Base-by-base conservation (phyloP, 331 rosid species). In the Phaseolus coccineus region DNA sequence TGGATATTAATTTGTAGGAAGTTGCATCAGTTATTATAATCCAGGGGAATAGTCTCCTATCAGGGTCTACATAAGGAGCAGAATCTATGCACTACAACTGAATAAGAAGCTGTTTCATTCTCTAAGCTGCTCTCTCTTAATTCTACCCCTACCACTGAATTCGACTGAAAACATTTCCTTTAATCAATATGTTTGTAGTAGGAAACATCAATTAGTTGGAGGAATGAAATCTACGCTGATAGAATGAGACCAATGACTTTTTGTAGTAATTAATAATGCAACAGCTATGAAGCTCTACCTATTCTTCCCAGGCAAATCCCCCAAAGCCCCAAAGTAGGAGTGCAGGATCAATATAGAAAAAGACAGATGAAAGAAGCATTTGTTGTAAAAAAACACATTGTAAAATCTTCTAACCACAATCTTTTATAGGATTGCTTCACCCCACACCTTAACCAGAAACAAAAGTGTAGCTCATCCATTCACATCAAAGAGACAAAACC, bases 351-450 rank as follows among this genome's bases (percentile, higher is more conserved):
- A 40, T 58, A 25, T 30, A 61, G 12, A 22, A 12, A 47, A 13
- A 31, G 12, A 33, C 64, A 13, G 48, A 31, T 33, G 14, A 46
- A 30, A 30, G 8, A 24, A 56, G 68, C 25, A 13, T 56, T 56
- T 22, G 42, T 25, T 22, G 27, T 73, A 37, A 42, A 73, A 31
- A 22, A 7, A 31, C 0, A 51, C 55, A 30, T 31, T 33, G 55
- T 28, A 63, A 52, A 35, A 72, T 31, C 51, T 61, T 63, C 57
- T 16, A 71, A 50, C 44, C 37, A 25, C 67, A 51, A 62, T 27
- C 35, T 9, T 57, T 31, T 48, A 48, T 51, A 58, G 61, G 33
- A 57, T 46, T 69, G 52, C 82, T 69, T 78, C 69, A 57, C n/a
- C 19, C 53, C 69, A 44, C 48, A 55, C 47, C 47, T 16, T 8